Evolutionary conservation across 148 eudicot species (phyloP).

Genomic region (Rheum nobile): DNA sequence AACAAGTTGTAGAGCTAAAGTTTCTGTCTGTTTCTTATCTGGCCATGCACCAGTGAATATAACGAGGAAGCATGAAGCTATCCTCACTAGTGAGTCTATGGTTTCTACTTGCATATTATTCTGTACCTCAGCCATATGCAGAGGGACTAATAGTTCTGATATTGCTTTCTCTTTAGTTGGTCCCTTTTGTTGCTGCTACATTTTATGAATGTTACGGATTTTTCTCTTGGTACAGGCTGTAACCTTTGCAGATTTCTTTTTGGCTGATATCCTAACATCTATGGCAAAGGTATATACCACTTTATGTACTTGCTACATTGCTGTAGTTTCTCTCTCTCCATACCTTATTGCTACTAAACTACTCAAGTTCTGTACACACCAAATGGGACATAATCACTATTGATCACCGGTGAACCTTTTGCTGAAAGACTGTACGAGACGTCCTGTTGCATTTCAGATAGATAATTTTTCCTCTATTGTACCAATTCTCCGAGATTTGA

Average conservation of each 20-base stretch:
- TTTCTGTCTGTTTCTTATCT: not conserved
- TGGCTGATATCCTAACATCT: conserved; percentile 98
- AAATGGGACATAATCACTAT: not conserved
- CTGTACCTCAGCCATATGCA: not conserved
- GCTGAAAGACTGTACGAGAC: no score
- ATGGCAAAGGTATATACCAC: conserved; percentile 80
- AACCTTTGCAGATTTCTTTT: conserved; percentile 89
- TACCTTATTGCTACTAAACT: not conserved
- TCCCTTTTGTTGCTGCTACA: not conserved
- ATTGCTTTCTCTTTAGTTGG: not conserved
- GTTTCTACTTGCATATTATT: not conserved
- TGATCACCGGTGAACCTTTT: not conserved
- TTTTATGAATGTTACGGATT: conserved; percentile 3
- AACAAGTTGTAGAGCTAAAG: not conserved
- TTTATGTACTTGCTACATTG: not conserved
- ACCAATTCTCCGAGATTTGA: not conserved
- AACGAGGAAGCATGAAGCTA: not conserved
- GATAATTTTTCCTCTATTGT: not conserved
- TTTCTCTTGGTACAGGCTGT: conserved; percentile 64
- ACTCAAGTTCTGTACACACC: not conserved
- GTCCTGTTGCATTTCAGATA: not conserved
- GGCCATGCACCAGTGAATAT: not conserved
- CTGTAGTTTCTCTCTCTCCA: not conserved
- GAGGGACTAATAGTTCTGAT: no score
- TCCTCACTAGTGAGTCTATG: not conserved